These are phyloP conservation scores for Taphrina deformans DNA, from an alignment of 1,139 yeast species.

Conservation along the genomic window DNA sequence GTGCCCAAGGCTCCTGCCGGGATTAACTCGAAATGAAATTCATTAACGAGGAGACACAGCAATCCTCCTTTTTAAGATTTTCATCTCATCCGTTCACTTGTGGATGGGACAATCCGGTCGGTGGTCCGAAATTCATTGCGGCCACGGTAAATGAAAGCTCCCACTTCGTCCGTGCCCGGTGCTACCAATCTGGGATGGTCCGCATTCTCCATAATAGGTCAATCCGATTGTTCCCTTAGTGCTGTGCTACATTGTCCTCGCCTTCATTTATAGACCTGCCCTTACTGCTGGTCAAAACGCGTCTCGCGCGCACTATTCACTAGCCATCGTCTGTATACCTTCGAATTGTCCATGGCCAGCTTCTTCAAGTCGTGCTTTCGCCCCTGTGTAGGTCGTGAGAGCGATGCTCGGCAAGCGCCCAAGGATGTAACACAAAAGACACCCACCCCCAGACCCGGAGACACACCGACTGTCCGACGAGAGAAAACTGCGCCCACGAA, in stretches of 20 bases:
- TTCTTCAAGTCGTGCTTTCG: conserved; percentile 29
- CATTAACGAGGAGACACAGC: too few relatives aligned
- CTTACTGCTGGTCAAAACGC: neutral
- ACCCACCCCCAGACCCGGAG: conserved; percentile 2
- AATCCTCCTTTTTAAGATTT: too few relatives aligned
- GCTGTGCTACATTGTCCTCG: neutral
- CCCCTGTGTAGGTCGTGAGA: conserved; percentile 19
- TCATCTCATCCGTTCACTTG: too few relatives aligned
- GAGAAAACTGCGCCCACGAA: conserved; percentile 7
- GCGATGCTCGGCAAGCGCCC: conserved; percentile 8
- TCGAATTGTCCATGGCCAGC: neutral
- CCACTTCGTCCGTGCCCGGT: neutral
- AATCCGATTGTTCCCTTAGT: conserved; percentile 1
- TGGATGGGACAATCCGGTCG: too few relatives aligned
- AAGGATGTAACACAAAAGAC: conserved; percentile 28
- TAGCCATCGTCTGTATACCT: neutral
- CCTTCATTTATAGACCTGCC: neutral
- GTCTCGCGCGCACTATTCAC: neutral
- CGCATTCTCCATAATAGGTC: conserved; percentile 1
- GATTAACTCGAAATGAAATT: too few relatives aligned
- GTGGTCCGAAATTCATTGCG: too few relatives aligned
- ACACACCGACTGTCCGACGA: neutral
- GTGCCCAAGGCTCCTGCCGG: too few relatives aligned
- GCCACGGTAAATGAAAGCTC: neutral
- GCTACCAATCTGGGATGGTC: neutral